These are phyloP conservation scores for Peniophora sp. DNA, from an alignment of 1,284 basidiomycete species.

Conservation along the genomic window DNA sequence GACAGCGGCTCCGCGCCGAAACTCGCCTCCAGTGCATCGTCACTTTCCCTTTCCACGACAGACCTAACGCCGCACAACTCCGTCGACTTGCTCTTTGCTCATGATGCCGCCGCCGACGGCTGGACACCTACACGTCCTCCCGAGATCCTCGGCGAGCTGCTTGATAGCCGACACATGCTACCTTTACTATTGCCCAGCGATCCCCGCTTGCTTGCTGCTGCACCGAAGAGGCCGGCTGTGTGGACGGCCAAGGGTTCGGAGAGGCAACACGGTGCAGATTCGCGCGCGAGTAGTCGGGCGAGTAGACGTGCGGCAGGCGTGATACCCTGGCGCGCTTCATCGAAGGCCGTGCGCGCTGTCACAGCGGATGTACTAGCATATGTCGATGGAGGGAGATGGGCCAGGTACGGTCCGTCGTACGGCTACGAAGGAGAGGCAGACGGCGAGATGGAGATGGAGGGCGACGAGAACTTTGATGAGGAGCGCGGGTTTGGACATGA, in stretches of 20 bases:
- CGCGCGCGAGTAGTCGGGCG: conserved; percentile 28
- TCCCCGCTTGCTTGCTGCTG: conserved; percentile 68
- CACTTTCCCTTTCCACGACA: conserved; percentile 15
- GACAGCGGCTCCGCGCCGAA: conserved; percentile 27
- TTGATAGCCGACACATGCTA: conserved; percentile 90
- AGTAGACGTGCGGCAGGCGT: conserved; percentile 26
- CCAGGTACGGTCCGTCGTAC: conserved; percentile 19
- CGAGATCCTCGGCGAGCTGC: conserved; percentile 77
- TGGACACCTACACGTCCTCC: conserved; percentile 77
- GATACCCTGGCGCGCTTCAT: conserved; percentile 49
- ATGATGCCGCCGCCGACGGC: conserved; percentile 37
- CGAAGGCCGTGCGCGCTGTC: conserved; percentile 53
- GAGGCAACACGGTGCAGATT: conserved; percentile 22
- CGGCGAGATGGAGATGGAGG: conserved; percentile 11
- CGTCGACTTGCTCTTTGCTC: conserved; percentile 78
- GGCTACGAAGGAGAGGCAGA: conserved; percentile 18
- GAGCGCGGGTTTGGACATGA: conserved; percentile 18
- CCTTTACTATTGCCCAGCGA: conserved; percentile 80
- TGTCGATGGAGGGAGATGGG: conserved; percentile 27
- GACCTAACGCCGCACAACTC: conserved; percentile 35
- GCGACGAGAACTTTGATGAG: conserved; percentile 17
- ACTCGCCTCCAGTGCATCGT: conserved; percentile 16
- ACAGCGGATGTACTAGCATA: conserved; percentile 51
- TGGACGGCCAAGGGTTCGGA: conserved; percentile 25
- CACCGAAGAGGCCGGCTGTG: conserved; percentile 38